These are phyloP conservation scores for Filobasidium wieringae DNA, from an alignment of 768 basidiomycete species.

Conservation along the genomic window DNA sequence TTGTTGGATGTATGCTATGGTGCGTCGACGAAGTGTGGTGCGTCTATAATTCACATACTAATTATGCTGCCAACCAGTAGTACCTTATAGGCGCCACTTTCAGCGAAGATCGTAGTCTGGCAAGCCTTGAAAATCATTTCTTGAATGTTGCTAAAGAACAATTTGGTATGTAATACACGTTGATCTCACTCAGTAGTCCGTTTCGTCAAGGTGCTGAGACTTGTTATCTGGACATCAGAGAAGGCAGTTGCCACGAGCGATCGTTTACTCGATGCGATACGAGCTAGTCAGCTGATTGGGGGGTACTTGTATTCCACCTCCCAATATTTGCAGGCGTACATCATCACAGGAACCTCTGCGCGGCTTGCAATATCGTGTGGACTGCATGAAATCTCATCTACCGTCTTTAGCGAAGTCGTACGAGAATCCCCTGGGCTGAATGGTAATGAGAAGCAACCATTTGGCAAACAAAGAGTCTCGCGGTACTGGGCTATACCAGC, in stretches of 20 bases:
- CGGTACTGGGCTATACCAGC: slow-evolving; percentile 13
- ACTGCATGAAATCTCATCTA: neutral
- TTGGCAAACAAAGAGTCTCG: neutral
- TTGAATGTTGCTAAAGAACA: slow-evolving; percentile 18
- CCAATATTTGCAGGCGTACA: slow-evolving; percentile 14
- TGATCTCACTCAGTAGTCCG: neutral
- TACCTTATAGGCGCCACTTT: slow-evolving; percentile 15
- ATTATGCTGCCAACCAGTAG: neutral
- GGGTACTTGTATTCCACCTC: slow-evolving; percentile 10
- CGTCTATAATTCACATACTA: neutral
- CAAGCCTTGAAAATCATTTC: slow-evolving; percentile 15
- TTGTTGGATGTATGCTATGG: slow-evolving; percentile 21
- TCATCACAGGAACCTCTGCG: neutral
- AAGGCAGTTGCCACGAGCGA: slow-evolving; percentile 12
- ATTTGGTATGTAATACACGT: slow-evolving; percentile 1
- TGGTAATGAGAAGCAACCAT: neutral
- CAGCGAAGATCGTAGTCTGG: slow-evolving; percentile 13
- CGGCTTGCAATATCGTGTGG: neutral
- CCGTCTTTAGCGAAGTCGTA: neutral
- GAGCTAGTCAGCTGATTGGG: slow-evolving; percentile 14
- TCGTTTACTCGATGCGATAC: slow-evolving; percentile 16
- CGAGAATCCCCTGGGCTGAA: neutral
- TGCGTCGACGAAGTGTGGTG: neutral
- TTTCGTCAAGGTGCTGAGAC: neutral
- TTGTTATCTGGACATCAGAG: neutral